Evolutionary conservation across 2,329 filamentous ascomycete species (phyloP).

Genomic region (Hymenoscyphus fraxineus): DNA sequence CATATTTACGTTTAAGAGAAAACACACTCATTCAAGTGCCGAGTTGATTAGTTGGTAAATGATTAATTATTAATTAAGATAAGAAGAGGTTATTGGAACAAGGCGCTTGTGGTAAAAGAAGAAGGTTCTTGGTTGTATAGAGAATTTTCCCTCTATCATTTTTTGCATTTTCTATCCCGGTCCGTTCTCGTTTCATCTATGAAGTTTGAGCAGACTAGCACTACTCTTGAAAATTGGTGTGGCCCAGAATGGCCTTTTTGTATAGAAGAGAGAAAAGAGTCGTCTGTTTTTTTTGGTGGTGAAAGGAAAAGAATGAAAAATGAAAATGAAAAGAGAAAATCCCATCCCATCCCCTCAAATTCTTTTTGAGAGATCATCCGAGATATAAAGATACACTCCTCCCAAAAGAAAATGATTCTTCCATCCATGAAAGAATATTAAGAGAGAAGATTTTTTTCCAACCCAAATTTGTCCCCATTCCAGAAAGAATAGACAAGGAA

Average conservation of each 20-base stretch:
- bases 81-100: neutral
- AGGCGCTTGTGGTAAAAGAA: neutral
- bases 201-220: neutral
- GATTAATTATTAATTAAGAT: too few species aligned
- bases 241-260: conserved; percentile 9
- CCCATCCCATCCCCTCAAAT: neutral
- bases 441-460: neutral
- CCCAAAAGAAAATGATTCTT: neutral
- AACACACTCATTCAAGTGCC: too few species aligned
- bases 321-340: neutral
- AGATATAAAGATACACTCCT: too few species aligned
- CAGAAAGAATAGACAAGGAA: conserved; percentile 2
- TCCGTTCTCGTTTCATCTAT: conserved; percentile 7
- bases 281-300: neutral
- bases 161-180: conserved; percentile 9
- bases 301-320: neutral
- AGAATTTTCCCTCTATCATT: conserved; percentile 2
- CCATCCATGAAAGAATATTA: neutral
- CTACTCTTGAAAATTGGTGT: neutral
- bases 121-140: neutral
- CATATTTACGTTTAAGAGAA: too few species aligned
- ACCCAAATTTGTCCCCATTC: neutral
- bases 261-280: conserved; percentile 2
- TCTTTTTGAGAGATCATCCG: neutral
- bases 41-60: too few species aligned